Percentiles rank a stretch among this genome's conserved stretches.
Conservation (phyloP, 1,284 basidiomycete species). For the Marasmius sp. region DNA sequence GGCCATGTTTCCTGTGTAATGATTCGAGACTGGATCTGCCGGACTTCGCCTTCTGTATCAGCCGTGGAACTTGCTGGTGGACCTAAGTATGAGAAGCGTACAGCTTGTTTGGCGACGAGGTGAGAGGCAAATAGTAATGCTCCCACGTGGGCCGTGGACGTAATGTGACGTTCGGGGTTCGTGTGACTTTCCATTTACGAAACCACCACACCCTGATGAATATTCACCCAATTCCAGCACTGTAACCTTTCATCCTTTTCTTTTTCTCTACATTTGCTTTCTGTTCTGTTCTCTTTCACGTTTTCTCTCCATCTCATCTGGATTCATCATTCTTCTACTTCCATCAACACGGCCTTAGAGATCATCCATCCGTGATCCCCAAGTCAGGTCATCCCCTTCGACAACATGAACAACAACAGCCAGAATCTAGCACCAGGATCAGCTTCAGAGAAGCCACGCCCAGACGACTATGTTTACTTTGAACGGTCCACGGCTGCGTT, state of each 20-base stretch:
- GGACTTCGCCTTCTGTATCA: no score
- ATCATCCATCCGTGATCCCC: slow-evolving; percentile 24
- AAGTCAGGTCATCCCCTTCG: slow-evolving; percentile 22
- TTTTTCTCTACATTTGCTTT: not conserved
- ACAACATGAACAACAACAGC: slow-evolving; percentile 10
- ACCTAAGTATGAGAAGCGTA: no score
- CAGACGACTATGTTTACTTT: slow-evolving; percentile 90
- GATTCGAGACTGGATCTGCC: no score
- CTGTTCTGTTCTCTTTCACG: not conserved
- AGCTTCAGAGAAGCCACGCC: slow-evolving; percentile 6
- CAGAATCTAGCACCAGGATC: slow-evolving; percentile 11
- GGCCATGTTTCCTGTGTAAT: slow-evolving; percentile 45
- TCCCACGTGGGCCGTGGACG: not conserved
- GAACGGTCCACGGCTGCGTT: slow-evolving; percentile 85
- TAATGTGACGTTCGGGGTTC: not conserved
- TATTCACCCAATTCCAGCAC: not conserved
- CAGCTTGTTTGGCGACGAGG: not conserved
- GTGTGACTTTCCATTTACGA: not conserved
- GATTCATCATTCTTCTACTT: slow-evolving; percentile 23
- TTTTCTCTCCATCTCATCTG: not conserved
- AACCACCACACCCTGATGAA: not conserved
- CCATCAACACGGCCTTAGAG: slow-evolving; percentile 25
- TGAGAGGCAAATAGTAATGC: not conserved
- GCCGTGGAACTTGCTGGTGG: no score
- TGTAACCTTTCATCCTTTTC: not conserved